Base-by-base conservation (phyloP, 78 protist species). In the Dictyostelium intermedium region DNA sequence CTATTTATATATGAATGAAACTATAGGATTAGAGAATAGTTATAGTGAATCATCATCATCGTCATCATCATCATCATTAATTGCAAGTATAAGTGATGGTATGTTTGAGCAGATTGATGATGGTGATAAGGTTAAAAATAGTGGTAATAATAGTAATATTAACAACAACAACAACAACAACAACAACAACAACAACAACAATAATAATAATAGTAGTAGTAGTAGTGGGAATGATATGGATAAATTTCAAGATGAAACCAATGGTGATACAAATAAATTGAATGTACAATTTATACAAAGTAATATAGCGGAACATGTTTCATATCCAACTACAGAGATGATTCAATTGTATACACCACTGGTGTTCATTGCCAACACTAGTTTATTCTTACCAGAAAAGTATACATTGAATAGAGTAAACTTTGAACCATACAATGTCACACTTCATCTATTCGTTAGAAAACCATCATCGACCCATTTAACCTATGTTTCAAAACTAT, bases 321-420 rank as follows among this genome's bases (percentile, higher is more conserved):
- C 93, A 13, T 78, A 77, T 39, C 84, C 94, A 80, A 43, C 94
- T 1, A 78, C 35, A 47, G 83, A 78, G 60, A 39, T 70, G 32
- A 60, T 89, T n/a, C 43, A 63, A 50, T 10, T 72, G 0, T 89
- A 89, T 70, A 41, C 20, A n/a, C 94, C 94, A 32, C 18, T 89
- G 39, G 84, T 34, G 16, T 80, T 63, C 20, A 14, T 60, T 9
- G 82, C 56, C 11, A 78, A 87, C 20, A 85, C 78, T 34, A 45
- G 77, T 2, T 47, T 34, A n/a, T 25, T 76, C 20, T n/a, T 85
- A 76, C 77, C 92, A 30, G 35, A 72, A 16, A 18, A 27, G n/a
- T 34, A 34, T n/a, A 11, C 63, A 76, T 30, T 72, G 43, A 53
- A 25, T 32, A 20, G 4, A 5, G 10, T 23, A 41, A 39, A 76